Evolutionary conservation across 2,329 filamentous ascomycete genomes (phyloP).

Genomic region (Fusarium sp.): DNA sequence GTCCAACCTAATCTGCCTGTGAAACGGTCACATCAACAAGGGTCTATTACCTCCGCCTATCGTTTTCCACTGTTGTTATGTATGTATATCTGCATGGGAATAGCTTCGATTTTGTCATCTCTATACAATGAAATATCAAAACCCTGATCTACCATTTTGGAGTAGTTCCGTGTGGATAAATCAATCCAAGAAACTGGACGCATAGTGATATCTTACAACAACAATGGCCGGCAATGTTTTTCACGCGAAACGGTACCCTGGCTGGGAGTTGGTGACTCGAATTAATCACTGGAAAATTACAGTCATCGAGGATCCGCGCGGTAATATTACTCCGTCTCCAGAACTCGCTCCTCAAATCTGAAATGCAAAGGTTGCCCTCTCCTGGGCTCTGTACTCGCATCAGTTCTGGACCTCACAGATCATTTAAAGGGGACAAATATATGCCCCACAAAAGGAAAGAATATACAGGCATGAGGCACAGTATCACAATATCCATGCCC

Average conservation of each 20-base stretch:
- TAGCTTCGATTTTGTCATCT: neutral
- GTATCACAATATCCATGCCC: neutral
- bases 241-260: neutral
- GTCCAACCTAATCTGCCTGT: conserved; percentile 23
- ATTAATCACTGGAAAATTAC: neutral
- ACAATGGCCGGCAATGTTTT: neutral
- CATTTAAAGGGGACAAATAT: neutral
- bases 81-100: conserved; percentile 1
- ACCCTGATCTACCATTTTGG: neutral
- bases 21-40: conserved; percentile 25
- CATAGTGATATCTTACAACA: neutral
- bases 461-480: neutral
- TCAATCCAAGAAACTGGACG: neutral
- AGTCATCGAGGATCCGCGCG: neutral
- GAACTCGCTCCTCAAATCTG: neutral
- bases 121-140: neutral
- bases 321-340: neutral
- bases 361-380: neutral
- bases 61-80: neutral
- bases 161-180: neutral
- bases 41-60: conserved; percentile 8
- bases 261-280: neutral
- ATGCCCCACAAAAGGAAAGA: neutral
- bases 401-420: neutral
- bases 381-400: neutral